Percentiles rank a stretch among this genome's conserved stretches.
Evolutionary conservation across 176 grass and related monocot genomes (phyloP).

Genomic region (barley (Hordeum vulgare)): MorexV3_pseudomolecules_assembly NC_058520.1:175534846-175535345

Average conservation of each 20-base stretch:
- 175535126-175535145: constrained; percentile 1
- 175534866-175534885: background rate
- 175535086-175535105: background rate
- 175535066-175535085: background rate
- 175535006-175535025: background rate
- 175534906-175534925: background rate
- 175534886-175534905: background rate
- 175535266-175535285: too few species aligned
- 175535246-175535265: too few species aligned
- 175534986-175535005: constrained; percentile 3
- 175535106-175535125: background rate
- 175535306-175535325: too few species aligned
- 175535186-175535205: background rate
- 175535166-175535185: background rate
- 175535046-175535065: background rate
- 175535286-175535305: too few species aligned
- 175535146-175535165: background rate
- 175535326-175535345: too few species aligned
- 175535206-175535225: too few species aligned
- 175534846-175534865: background rate
- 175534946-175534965: constrained; percentile 2
- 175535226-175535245: too few species aligned
- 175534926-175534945: background rate
- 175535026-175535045: background rate
- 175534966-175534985: background rate